Conservation (phyloP, 805 yeast genomes). For the Osmozyma mogii region DNA sequence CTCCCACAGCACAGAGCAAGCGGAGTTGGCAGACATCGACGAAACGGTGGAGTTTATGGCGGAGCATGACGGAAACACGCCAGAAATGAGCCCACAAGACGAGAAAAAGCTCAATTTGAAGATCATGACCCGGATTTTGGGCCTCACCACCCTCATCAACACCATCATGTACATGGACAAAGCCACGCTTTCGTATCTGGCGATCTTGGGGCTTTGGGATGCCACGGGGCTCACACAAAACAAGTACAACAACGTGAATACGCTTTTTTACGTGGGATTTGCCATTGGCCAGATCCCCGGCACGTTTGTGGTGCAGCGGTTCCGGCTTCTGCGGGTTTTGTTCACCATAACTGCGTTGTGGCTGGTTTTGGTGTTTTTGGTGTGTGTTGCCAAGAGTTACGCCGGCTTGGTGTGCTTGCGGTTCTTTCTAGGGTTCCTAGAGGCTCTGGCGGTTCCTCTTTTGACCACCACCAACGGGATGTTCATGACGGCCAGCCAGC, state of each 20-base stretch:
- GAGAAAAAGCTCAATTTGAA: slow-evolving; percentile 32
- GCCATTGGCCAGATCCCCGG: slow-evolving; percentile 40
- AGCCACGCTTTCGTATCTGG: neutral
- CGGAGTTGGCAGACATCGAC: too few relatives aligned
- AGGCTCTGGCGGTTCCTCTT: slow-evolving; percentile 17
- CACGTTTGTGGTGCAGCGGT: slow-evolving; percentile 35
- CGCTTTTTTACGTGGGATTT: slow-evolving; percentile 48
- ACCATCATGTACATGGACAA: neutral
- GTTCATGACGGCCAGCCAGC: slow-evolving; percentile 37
- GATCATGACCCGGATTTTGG: slow-evolving; percentile 21
- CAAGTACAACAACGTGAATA: slow-evolving; percentile 40
- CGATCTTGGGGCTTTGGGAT: neutral
- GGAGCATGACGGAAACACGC: slow-evolving; percentile 22
- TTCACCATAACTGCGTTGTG: slow-evolving; percentile 31
- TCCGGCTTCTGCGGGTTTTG: slow-evolving; percentile 34
- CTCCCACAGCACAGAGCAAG: too few relatives aligned
- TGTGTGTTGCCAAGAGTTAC: slow-evolving; percentile 37
- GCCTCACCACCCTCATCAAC: neutral
- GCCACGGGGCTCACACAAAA: slow-evolving; percentile 17
- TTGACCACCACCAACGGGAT: slow-evolving; percentile 42
- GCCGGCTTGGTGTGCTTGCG: slow-evolving; percentile 40
- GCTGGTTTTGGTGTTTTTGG: slow-evolving; percentile 40
- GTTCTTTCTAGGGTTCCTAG: slow-evolving; percentile 42
- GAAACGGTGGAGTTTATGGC: slow-evolving; percentile 30
- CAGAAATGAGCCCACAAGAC: slow-evolving; percentile 35